Percentiles rank a stretch among this genome's conserved stretches.
Conservation (phyloP, 1,139 yeast genomes). For the Arxiozyma heterogenica region DNA sequence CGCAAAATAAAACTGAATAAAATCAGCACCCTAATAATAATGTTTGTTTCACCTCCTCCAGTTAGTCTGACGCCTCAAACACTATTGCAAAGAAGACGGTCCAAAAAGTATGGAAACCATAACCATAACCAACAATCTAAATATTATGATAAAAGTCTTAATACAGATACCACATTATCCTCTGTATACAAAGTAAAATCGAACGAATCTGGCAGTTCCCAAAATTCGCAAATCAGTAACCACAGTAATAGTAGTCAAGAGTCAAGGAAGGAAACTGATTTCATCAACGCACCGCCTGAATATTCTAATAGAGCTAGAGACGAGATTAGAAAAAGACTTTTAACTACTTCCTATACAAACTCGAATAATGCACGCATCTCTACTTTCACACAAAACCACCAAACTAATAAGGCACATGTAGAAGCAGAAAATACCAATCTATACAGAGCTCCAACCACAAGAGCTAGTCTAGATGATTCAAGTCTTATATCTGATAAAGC, state of each 20-base stretch:
- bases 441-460: constrained; percentile 1
- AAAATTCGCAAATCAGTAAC: constrained; percentile 1
- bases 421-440: not conserved
- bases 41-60: constrained; percentile 31
- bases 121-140: constrained; percentile 3
- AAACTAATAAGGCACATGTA: not conserved
- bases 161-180: not conserved
- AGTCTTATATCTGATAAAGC: constrained; percentile 19
- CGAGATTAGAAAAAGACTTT: constrained; percentile 31
- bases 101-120: constrained; percentile 8
- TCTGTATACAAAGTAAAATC: not conserved
- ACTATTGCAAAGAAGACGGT: constrained; percentile 15
- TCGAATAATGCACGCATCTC: not conserved
- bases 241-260: constrained; percentile 3
- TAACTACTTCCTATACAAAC: not conserved
- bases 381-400: not conserved
- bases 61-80: constrained; percentile 20
- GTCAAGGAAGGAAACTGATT: constrained; percentile 13
- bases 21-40: not conserved
- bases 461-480: constrained; percentile 9
- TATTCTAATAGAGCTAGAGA: constrained; percentile 36
- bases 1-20: not conserved
- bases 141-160: not conserved
- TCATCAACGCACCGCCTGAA: constrained; percentile 34
- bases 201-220: constrained; percentile 1